Conservation (phyloP, 2,329 filamentous ascomycete species). For the Alternaria metachromatica region DNA sequence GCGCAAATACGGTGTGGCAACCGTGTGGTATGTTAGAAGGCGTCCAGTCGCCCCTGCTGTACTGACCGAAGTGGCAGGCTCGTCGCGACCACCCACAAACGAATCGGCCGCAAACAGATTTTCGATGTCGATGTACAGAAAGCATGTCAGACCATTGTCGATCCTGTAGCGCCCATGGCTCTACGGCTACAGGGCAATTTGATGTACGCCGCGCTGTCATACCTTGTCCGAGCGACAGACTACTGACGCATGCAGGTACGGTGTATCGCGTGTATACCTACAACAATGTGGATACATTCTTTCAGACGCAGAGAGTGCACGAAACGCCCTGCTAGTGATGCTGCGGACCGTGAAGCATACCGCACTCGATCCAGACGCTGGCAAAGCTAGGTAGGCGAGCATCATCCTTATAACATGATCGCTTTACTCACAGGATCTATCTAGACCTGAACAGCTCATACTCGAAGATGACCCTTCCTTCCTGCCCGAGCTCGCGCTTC, state of each 20-base stretch:
- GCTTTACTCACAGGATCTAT: constrained; percentile 7
- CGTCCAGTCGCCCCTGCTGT: not conserved
- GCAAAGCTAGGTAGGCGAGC: constrained; percentile 69
- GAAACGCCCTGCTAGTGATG: constrained; percentile 74
- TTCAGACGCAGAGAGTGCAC: constrained; percentile 76
- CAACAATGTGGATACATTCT: constrained; percentile 90
- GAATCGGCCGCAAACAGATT: constrained; percentile 84
- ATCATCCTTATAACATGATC: not conserved
- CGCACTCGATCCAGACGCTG: constrained; percentile 72
- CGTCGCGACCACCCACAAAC: constrained; percentile 79
- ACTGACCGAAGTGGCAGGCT: constrained; percentile 67
- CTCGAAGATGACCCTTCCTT: constrained; percentile 86
- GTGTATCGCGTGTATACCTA: constrained; percentile 81
- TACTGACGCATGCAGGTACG: constrained; percentile 52
- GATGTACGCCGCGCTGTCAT: constrained; percentile 60
- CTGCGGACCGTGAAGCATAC: constrained; percentile 64
- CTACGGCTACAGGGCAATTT: constrained; percentile 88
- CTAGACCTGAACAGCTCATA: constrained; percentile 76
- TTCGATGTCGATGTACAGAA: constrained; percentile 84
- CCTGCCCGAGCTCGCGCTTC: constrained; percentile 68
- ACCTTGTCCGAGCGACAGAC: not conserved
- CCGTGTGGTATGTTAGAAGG: constrained; percentile 75
- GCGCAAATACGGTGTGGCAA: constrained; percentile 89
- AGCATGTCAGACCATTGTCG: constrained; percentile 86
- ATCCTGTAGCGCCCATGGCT: constrained; percentile 85